Base-by-base conservation (phyloP, 345 rosid species). In the Pseudoturritis turrita region DNA sequence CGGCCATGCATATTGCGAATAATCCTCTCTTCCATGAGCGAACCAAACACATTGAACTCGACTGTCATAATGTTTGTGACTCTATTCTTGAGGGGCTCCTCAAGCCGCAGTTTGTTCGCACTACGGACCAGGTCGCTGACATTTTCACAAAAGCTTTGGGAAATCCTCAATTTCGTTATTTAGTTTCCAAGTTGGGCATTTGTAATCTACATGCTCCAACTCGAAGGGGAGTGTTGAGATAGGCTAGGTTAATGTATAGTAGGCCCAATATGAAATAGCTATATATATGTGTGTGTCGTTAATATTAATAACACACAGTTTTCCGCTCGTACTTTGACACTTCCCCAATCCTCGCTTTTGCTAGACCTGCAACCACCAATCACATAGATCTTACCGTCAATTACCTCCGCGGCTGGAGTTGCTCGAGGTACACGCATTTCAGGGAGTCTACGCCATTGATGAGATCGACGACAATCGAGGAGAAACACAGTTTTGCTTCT, bases 351-450 rank as follows among this genome's bases (percentile, higher is more conserved):
- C n/a, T n/a, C n/a, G n/a, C n/a, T n/a, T n/a, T n/a, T n/a, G n/a
- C n/a, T n/a, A n/a, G n/a, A n/a, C n/a, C n/a, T n/a, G 35, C 9
- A 83, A 0, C 97, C 97, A 0, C 94, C 92, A 44, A 84, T 64
- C 13, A 90, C 90, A 23, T 83, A 85, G 14, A 86, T 57, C 67
- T 81, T 85, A 0, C 71, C 87, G 4, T 73, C 75, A 9, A 84
- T 68, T 4, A 78, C 82, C 0, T 85, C 88, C 0, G 87, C 81
- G 0, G 89, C 88, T 10, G 96, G 74, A 46, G 81, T 77, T 49
- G 78, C 88, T 6, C 96, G 88, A 4, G 81, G 70, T 11, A 82
- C 58, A 1, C 60, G 81, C 94, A 88, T 86, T 26, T 31, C 52
- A 8, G 89, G 85, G 21, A 78, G 77, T 10, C 66, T 39, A 55